Percentiles rank a stretch among this genome's conserved stretches.
Conservation (phyloP, 768 basidiomycete genomes). For the Auriscalpium microsporum region DNA sequence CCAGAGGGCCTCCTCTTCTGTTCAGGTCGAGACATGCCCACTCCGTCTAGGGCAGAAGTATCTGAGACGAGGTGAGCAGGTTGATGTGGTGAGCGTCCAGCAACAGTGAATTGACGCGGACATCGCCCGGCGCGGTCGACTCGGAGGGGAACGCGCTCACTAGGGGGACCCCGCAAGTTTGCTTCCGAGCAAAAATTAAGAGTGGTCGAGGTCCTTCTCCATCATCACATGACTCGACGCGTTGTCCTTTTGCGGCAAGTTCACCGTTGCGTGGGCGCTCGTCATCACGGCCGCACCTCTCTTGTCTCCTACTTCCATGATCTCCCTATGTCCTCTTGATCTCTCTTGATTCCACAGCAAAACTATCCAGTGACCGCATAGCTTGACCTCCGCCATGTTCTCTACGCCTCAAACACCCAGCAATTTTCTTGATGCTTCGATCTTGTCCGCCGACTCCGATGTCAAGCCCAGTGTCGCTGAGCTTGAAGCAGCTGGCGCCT, state of each 20-base stretch:
- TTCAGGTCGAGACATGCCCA: background rate
- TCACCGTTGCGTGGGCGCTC: background rate
- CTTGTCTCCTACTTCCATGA: background rate
- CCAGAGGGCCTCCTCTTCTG: background rate
- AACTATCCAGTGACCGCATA: background rate
- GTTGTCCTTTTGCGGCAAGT: background rate
- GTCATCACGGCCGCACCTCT: background rate
- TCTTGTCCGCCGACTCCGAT: background rate
- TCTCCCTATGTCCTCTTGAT: background rate
- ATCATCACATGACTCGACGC: background rate
- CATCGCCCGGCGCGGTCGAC: too few species aligned
- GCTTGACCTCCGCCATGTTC: constrained; percentile 1
- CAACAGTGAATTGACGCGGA: too few species aligned
- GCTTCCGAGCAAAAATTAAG: too few species aligned
- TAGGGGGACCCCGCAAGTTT: too few species aligned
- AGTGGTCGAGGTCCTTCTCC: too few species aligned
- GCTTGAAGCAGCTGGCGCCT: constrained; percentile 17
- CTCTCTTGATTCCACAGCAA: background rate
- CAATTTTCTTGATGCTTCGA: background rate
- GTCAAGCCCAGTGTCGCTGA: background rate
- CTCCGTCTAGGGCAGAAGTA: too few species aligned
- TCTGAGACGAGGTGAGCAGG: too few species aligned
- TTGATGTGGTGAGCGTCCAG: too few species aligned
- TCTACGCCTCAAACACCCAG: constrained; percentile 8
- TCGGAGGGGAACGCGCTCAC: too few species aligned